Evolutionary conservation across 169 alveolate genomes (phyloP), one percentile per base, ranked within the genome.

Genomic region (Babesia caballi): DNA sequence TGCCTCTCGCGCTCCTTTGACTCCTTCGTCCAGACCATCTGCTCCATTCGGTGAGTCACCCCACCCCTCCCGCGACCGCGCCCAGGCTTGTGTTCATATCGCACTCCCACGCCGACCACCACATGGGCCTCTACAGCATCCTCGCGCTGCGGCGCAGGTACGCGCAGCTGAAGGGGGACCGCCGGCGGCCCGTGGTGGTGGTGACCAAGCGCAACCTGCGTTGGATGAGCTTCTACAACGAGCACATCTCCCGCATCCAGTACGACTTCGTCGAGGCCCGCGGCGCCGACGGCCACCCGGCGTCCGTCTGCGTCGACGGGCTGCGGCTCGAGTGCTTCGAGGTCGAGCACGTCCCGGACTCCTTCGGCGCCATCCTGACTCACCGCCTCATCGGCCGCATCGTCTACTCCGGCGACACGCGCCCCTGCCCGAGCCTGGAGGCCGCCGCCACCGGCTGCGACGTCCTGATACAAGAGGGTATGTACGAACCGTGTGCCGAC

Each of bases 391-490:
- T 77, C 38, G 91, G 91, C 40, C 86, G 90, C 46, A 58, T 94
- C 21, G 95, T 93, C 7, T 94, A 89, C 67, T 93, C 97, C 41
- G 98, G 97, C 32, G 98, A 94, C 77, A 93, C 98, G 38, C 58
- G 94, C 32, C 98, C 98, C 0, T 92, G 96, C 80, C 83, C 76
- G 50, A 88, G 84, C 69, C 84, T 93, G 46, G 90, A 82, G 60
- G 76, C 56, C 41, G 88, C 84, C 60, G 89, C 97, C 21, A 84
- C 69, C 74, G 75, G 85, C 51, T 91, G 95, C 33, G 91, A 94
- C 46, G 59, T 92, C 17, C 92, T 94, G 74, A 92, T 94, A 32
- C 98, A 94, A 70, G 98, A 94, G 69, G 95, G 95, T 70, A 49
- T 17, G 78, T 47, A 47, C 21, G 35, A 8, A 35, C 27, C 21